Evolutionary conservation across 192 early-diverging fungal species (phyloP), one percentile per base, ranked within the genome.

Genomic region (Coemansia asiatica): DNA sequence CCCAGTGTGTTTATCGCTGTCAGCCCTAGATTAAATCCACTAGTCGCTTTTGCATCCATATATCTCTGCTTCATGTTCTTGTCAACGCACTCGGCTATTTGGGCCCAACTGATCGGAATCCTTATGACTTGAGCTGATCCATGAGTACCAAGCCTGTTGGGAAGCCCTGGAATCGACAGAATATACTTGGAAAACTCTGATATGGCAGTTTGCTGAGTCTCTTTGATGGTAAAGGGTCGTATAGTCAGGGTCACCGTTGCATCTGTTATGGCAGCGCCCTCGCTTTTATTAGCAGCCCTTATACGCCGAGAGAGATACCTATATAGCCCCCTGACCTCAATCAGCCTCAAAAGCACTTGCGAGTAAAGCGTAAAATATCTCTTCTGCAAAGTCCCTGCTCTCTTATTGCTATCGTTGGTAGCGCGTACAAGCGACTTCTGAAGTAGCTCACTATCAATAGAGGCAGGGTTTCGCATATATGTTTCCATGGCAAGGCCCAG

Each of bases 81-180:
- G 18, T 29, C 44, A 2, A 71, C 51, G 7, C 56, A 19, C 5
- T 60, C 57, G 1, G 55, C 63, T 36, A 70, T 12, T 29, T 15
- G 13, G 16, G 19, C 9, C 78, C 78, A 80, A 22, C 63, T 44
- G 10, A 68, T 26, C 28, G 60, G 68, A 23, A 57, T 59, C 33
- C 56, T 63, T 21, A 66, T 68, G 27, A 80, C 50, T 7, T 56
- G 51, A 18, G 72, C 66, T 2, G 65, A 72, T 22, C 78, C 78
- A 8, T 40, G 55, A 1, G 74, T 64, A 35, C 73, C 72, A 16
- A 80, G 67, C 63, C 59, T 68, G 65, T 61, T 72, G 18, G 65
- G 78, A 44, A 80, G 68, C 4, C 78, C 78, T n/a, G 78, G 72
- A 12, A 80, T 64, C 2, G 66, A 47, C 55, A 80, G 26, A 18